Evolutionary conservation across 371 early-diverging fungal genomes (phyloP).

Genomic region (Capniomyces stellatus): DNA sequence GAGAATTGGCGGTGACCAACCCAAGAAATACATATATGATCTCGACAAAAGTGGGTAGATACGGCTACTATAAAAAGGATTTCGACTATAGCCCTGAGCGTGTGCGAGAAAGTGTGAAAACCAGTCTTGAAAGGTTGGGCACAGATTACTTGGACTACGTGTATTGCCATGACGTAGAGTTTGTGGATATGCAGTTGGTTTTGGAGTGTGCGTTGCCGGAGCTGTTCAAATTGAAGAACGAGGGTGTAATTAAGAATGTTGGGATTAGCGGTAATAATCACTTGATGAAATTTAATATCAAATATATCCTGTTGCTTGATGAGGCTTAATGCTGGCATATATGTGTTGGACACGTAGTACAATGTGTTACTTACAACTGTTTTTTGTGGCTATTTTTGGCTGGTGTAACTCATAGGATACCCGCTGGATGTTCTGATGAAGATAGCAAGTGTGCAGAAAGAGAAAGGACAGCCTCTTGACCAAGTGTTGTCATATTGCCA

Average conservation of each 20-base stretch:
- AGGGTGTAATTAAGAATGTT: constrained; percentile 45
- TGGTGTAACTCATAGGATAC: constrained; percentile 30
- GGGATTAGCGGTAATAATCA: constrained; percentile 40
- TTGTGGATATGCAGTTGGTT: constrained; percentile 34
- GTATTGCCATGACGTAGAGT: constrained; percentile 64
- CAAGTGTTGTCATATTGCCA: constrained; percentile 54
- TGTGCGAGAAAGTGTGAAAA: constrained; percentile 32
- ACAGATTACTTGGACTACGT: constrained; percentile 60
- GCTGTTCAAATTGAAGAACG: constrained; percentile 42
- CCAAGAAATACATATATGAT: constrained; percentile 43
- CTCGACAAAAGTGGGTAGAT: constrained; percentile 61
- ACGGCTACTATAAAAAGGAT: constrained; percentile 37
- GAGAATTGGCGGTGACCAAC: constrained; percentile 28
- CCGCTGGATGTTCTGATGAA: constrained; percentile 45
- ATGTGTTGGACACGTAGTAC: no score
- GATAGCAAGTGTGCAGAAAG: constrained; percentile 40
- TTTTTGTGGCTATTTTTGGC: no score
- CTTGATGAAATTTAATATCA: no score
- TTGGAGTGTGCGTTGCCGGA: constrained; percentile 39
- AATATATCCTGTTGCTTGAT: no score
- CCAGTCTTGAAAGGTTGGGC: constrained; percentile 41
- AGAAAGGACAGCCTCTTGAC: constrained; percentile 42
- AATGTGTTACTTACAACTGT: no score
- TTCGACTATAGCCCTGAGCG: constrained; percentile 47
- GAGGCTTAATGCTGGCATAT: no score